phyloP scores from a whole-genome alignment of 768 basidiomycete species.

The Suillus alpinus region DNA sequence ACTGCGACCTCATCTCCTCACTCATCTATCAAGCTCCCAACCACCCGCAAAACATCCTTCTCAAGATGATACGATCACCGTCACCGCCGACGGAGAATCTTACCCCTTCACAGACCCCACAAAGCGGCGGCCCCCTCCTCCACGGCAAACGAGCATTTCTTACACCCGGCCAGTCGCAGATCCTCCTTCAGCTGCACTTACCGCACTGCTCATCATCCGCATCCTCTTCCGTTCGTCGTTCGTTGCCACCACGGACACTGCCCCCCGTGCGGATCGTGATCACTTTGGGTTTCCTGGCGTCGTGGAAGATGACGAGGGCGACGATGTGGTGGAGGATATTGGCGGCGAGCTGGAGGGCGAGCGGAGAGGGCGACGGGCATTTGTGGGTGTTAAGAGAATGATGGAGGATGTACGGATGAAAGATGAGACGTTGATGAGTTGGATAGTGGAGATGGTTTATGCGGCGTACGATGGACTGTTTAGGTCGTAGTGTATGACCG shows the following conservation, averaged over 20 bases:
- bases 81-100: constrained; percentile 52
- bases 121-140: constrained; percentile 64
- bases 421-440: constrained; percentile 58
- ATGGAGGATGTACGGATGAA: constrained; percentile 64
- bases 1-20: constrained; percentile 69
- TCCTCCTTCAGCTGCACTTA: constrained; percentile 71
- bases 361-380: constrained; percentile 68
- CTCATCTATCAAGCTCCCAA: constrained; percentile 67
- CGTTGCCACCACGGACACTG: constrained; percentile 55
- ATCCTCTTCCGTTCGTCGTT: constrained; percentile 81
- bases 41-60: constrained; percentile 57
- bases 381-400: constrained; percentile 54
- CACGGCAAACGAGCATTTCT: constrained; percentile 57
- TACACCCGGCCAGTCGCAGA: constrained; percentile 60
- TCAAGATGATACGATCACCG: constrained; percentile 71
- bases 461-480: constrained; percentile 38
- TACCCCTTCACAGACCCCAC: constrained; percentile 66
- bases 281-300: constrained; percentile 90
- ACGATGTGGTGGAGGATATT: constrained; percentile 28
- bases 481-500: constrained; percentile 13
- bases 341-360: constrained; percentile 64
- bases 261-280: constrained; percentile 73
- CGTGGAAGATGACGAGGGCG: constrained; percentile 75
- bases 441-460: constrained; percentile 62
- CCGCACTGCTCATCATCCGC: constrained; percentile 79